Percentiles rank a stretch among this genome's conserved stretches.
phyloP scores from a whole-genome alignment of 2,329 filamentous ascomycete species.

The Exserohilum rostratum region DNA sequence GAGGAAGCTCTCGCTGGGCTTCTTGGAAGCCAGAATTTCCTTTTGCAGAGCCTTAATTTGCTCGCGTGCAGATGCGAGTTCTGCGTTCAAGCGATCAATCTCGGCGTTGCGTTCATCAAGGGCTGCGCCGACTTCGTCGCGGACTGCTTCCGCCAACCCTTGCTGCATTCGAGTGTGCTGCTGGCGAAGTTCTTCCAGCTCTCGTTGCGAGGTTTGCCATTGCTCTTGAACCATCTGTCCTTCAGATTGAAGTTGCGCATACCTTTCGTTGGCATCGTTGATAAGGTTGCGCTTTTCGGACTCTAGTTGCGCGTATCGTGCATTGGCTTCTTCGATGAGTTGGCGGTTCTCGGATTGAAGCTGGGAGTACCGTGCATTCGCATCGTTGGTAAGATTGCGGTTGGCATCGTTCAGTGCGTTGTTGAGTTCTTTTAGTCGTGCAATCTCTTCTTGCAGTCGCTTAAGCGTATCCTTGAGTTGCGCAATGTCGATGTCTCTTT shows the following conservation, averaged over 20 bases:
- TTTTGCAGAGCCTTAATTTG: constrained; percentile 65
- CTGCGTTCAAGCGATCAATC: constrained; percentile 75
- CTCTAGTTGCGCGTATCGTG: constrained; percentile 71
- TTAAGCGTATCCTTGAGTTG: constrained; percentile 78
- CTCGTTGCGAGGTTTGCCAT: constrained; percentile 66
- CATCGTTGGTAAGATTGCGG: constrained; percentile 74
- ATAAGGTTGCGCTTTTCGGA: constrained; percentile 71
- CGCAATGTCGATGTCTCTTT: constrained; percentile 87
- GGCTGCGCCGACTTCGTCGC: constrained; percentile 65
- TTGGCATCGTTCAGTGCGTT: constrained; percentile 79
- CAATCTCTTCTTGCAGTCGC: constrained; percentile 81
- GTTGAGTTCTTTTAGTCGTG: constrained; percentile 81
- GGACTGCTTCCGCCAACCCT: constrained; percentile 67
- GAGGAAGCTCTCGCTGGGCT: constrained; percentile 74
- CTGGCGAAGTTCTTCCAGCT: constrained; percentile 71
- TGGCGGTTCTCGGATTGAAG: constrained; percentile 67
- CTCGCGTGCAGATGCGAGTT: constrained; percentile 74
- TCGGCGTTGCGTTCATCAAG: constrained; percentile 85
- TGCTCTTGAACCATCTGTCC: constrained; percentile 61
- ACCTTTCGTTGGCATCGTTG: constrained; percentile 74
- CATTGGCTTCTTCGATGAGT: constrained; percentile 75
- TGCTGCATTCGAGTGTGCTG: constrained; percentile 67
- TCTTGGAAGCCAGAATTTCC: constrained; percentile 62
- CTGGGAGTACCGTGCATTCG: constrained; percentile 71
- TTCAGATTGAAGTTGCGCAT: constrained; percentile 69